phyloP scores from a whole-genome alignment of 768 basidiomycete species.

The Tephrocybe rancida region DNA sequence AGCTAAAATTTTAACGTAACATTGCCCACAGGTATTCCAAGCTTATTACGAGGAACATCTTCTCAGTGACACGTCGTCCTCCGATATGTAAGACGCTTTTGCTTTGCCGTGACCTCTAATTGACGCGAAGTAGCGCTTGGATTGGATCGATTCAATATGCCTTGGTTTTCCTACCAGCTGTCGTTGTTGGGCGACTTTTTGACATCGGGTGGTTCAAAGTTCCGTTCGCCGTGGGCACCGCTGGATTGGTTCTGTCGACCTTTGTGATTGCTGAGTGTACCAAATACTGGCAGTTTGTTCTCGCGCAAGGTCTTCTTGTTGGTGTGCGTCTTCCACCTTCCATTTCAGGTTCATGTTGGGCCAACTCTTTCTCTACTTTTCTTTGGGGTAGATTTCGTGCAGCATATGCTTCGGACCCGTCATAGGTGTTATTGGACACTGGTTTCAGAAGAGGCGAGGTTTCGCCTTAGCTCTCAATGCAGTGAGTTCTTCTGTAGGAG shows the following conservation, averaged over 20 bases:
- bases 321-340: conserved; percentile 41
- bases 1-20: too few species aligned
- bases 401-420: conserved; percentile 48
- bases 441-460: conserved; percentile 60
- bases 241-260: conserved; percentile 47
- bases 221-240: conserved; percentile 44
- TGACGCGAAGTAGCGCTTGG: conserved; percentile 28
- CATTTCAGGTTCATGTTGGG: neutral
- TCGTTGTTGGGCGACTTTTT: conserved; percentile 58
- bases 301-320: conserved; percentile 62
- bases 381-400: conserved; percentile 12
- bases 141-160: conserved; percentile 46
- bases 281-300: conserved; percentile 66
- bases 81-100: conserved; percentile 47
- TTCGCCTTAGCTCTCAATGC: conserved; percentile 58
- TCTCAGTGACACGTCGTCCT: conserved; percentile 44
- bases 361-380: neutral
- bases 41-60: conserved; percentile 54
- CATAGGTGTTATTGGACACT: conserved; percentile 56
- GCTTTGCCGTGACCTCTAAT: neutral
- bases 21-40: conserved; percentile 51
- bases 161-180: conserved; percentile 49
- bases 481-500: conserved; percentile 60
- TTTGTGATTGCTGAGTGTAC: conserved; percentile 62
- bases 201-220: conserved; percentile 60